Evolutionary conservation across 441 rosid genomes (phyloP).

Genomic region (Adansonia madagascariensis): DNA sequence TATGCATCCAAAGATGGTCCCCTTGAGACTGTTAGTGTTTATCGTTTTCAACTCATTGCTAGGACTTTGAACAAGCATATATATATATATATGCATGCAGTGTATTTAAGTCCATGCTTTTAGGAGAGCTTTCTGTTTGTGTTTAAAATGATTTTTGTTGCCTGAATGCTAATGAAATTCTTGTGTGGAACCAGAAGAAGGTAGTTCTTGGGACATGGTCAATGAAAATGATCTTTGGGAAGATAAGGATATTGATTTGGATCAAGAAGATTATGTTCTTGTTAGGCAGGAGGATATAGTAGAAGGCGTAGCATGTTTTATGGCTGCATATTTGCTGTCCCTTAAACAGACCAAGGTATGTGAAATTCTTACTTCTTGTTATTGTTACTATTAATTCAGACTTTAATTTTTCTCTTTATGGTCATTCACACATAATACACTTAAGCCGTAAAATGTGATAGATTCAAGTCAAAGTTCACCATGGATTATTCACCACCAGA

Average conservation of each 20-base stretch:
- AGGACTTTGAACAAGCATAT: not conserved
- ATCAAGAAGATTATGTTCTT: constrained; percentile 78
- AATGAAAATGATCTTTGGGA: constrained; percentile 79
- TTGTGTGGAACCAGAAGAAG: constrained; percentile 61
- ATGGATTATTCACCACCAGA: constrained; percentile 4
- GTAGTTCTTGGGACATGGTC: constrained; percentile 86
- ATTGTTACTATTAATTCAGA: not conserved
- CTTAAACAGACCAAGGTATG: constrained; percentile 87
- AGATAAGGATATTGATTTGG: constrained; percentile 48
- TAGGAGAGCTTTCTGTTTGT: not conserved
- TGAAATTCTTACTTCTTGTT: not conserved
- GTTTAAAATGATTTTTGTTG: not conserved
- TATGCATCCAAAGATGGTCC: constrained; percentile 36
- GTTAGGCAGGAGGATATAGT: constrained; percentile 95
- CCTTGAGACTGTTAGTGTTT: constrained; percentile 15
- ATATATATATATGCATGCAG: not conserved
- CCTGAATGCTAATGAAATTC: constrained; percentile 24
- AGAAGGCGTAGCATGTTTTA: constrained; percentile 92
- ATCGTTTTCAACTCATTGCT: constrained; percentile 1
- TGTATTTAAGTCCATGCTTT: constrained; percentile 20
- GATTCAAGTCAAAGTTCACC: not conserved
- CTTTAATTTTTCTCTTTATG: not conserved
- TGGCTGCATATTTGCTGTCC: constrained; percentile 86
- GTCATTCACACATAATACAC: not conserved
- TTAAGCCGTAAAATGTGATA: not conserved